Evolutionary conservation across 805 yeast genomes (phyloP).

Genomic region (Zygosaccharomyces bailii): DNA sequence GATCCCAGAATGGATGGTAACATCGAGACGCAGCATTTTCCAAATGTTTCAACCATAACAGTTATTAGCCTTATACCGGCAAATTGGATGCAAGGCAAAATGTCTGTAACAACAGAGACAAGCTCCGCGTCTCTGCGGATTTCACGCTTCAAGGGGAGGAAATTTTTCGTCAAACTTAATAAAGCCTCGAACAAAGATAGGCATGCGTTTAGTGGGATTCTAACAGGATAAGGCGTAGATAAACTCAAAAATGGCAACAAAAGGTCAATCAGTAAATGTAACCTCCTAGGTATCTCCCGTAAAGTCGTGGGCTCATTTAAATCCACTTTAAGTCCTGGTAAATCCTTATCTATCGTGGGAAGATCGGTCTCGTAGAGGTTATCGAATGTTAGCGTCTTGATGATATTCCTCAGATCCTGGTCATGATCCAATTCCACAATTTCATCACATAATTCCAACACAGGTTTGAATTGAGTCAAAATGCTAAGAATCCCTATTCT

Average conservation of each 20-base stretch:
- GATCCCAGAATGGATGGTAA: slow-evolving; percentile 48
- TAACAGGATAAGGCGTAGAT: slow-evolving; percentile 53
- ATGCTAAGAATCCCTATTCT: slow-evolving; percentile 45
- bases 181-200: slow-evolving; percentile 52
- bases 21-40: slow-evolving; percentile 44
- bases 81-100: slow-evolving; percentile 45
- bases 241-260: slow-evolving; percentile 46
- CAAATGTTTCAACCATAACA: slow-evolving; percentile 27
- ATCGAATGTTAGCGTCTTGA: slow-evolving; percentile 42
- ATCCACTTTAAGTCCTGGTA: slow-evolving; percentile 55
- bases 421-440: slow-evolving; percentile 59
- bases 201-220: slow-evolving; percentile 61
- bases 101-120: slow-evolving; percentile 42
- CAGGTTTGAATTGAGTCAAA: slow-evolving; percentile 52
- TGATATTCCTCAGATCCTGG: slow-evolving; percentile 41
- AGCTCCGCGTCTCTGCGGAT: slow-evolving; percentile 51
- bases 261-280: slow-evolving; percentile 45
- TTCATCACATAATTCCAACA: slow-evolving; percentile 53
- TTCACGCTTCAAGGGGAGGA: slow-evolving; percentile 54
- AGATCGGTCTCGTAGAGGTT: slow-evolving; percentile 11
- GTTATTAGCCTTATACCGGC: slow-evolving; percentile 45
- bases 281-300: slow-evolving; percentile 49
- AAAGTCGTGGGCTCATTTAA: slow-evolving; percentile 52
- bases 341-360: slow-evolving; percentile 27
- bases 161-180: slow-evolving; percentile 52